phyloP scores from a whole-genome alignment of 2,329 filamentous ascomycete species.

The Colletotrichum endophyticum region DNA sequence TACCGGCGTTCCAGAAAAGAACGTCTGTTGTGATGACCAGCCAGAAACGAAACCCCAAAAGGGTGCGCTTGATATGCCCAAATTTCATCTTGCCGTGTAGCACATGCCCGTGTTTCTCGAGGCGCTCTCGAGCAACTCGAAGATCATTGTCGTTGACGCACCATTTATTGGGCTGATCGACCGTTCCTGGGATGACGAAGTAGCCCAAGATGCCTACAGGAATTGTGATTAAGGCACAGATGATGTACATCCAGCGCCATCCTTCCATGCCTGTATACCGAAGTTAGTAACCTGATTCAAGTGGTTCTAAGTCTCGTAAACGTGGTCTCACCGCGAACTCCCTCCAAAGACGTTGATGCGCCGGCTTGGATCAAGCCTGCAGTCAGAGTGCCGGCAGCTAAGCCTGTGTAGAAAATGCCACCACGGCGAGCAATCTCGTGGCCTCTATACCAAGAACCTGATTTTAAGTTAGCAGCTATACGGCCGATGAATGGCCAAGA shows the following conservation, averaged over 20 bases:
- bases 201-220: conserved; percentile 43
- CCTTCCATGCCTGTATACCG: conserved; percentile 35
- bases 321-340: conserved; percentile 44
- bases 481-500: rapidly evolving
- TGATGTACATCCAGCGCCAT: conserved; percentile 53
- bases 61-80: conserved; percentile 35
- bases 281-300: rapidly evolving
- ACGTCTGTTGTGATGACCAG: conserved; percentile 38
- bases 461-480: conserved; percentile 38
- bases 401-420: conserved; percentile 47
- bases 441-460: conserved; percentile 54
- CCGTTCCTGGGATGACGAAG: conserved; percentile 40
- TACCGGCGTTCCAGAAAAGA: conserved; percentile 53
- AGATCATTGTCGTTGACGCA: conserved; percentile 39
- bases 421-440: conserved; percentile 42
- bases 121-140: conserved; percentile 26
- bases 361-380: conserved; percentile 49
- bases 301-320: background rate
- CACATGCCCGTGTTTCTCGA: conserved; percentile 45
- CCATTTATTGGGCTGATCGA: conserved; percentile 33
- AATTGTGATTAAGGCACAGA: conserved; percentile 48
- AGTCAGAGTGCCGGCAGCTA: conserved; percentile 48
- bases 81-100: conserved; percentile 39
- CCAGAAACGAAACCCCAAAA: conserved; percentile 43
- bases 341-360: conserved; percentile 45